These are phyloP conservation scores for Pisolithus microcarpus DNA, from an alignment of 768 basidiomycete species.

Conservation along the genomic window DNA sequence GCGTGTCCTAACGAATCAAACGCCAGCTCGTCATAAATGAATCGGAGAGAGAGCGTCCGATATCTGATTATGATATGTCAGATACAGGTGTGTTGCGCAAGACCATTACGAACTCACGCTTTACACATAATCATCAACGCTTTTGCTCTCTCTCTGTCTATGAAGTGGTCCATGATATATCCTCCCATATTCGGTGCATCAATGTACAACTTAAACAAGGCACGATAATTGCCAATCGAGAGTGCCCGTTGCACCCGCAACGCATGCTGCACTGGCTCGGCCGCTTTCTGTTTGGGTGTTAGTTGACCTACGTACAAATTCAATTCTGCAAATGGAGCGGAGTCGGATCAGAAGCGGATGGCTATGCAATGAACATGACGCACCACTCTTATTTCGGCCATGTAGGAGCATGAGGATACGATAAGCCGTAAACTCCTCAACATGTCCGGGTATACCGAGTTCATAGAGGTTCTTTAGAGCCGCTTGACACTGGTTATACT, in stretches of 20 bases:
- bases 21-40: slow-evolving; percentile 75
- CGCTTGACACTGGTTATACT: slow-evolving; percentile 97
- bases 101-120: slow-evolving; percentile 55
- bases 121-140: slow-evolving; percentile 87
- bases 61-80: slow-evolving; percentile 50
- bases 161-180: slow-evolving; percentile 99
- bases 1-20: slow-evolving; percentile 65
- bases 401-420: slow-evolving; percentile 94
- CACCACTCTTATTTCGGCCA: slow-evolving; percentile 89
- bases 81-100: neutral
- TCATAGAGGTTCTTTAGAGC: slow-evolving; percentile 87
- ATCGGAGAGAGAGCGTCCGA: slow-evolving; percentile 61
- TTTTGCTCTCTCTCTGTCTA: slow-evolving; percentile 80
- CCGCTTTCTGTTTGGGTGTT: slow-evolving; percentile 82
- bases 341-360: neutral
- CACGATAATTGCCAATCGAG: slow-evolving; percentile 91
- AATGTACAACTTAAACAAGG: slow-evolving; percentile 78
- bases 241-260: slow-evolving; percentile 82
- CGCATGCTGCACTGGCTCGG: slow-evolving; percentile 79
- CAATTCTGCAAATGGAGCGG: slow-evolving; percentile 53
- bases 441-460: slow-evolving; percentile 85
- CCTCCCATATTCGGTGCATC: slow-evolving; percentile 93
- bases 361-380: slow-evolving; percentile 20
- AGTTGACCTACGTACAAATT: slow-evolving; percentile 97
- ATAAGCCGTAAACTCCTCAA: slow-evolving; percentile 95